phyloP scores from a whole-genome alignment of 176 grass and related monocot species.

The Oryza brachyantha region DNA sequence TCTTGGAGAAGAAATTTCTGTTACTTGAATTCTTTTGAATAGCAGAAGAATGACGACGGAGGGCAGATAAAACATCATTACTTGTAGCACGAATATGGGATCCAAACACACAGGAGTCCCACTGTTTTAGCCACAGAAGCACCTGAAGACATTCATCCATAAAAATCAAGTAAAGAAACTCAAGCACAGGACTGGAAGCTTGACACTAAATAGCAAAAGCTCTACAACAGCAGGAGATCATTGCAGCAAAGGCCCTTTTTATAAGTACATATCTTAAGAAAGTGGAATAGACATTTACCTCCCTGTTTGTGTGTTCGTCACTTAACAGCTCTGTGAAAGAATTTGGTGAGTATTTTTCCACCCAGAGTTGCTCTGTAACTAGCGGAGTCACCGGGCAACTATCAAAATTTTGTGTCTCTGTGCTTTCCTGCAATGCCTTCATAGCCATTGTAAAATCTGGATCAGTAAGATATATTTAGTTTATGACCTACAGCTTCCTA shows the following conservation, averaged over 20 bases:
- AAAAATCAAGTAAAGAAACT: constrained; percentile 24
- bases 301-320: constrained; percentile 85
- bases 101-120: constrained; percentile 95
- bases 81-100: constrained; percentile 72
- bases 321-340: constrained; percentile 95
- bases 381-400: constrained; percentile 23
- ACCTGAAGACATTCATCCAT: constrained; percentile 42
- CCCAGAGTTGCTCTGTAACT: constrained; percentile 88
- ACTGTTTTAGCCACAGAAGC: constrained; percentile 93
- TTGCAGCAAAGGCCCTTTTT: not conserved
- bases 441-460: constrained; percentile 8
- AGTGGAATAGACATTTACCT: constrained; percentile 55
- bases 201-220: constrained; percentile 3
- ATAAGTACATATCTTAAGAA: not conserved
- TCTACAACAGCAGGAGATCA: constrained; percentile 1
- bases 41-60: constrained; percentile 68
- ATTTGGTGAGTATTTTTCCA: constrained; percentile 82
- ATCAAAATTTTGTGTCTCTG: constrained; percentile 36
- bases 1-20: constrained; percentile 60
- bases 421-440: constrained; percentile 77
- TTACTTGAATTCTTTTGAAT: constrained; percentile 61
- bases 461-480: constrained; percentile 18
- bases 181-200: not conserved
- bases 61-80: constrained; percentile 78
- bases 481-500: not conserved